phyloP scores from a whole-genome alignment of 306 rosid species.

The Casuarina equisetifolia region DNA sequence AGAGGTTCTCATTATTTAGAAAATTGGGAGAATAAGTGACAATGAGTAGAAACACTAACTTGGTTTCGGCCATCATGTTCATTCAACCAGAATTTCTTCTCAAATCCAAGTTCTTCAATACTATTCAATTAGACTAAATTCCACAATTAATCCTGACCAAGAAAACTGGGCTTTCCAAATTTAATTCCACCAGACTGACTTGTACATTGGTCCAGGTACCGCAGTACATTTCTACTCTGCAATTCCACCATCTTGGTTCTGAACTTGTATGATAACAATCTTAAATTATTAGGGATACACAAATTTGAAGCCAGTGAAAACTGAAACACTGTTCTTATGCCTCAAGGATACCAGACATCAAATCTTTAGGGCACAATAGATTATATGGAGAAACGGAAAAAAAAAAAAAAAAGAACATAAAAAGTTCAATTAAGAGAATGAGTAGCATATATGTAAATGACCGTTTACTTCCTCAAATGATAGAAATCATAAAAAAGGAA shows the following conservation, averaged over 20 bases:
- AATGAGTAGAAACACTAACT: not conserved
- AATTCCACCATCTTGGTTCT: not conserved
- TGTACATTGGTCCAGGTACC: not conserved
- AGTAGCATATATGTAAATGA: not conserved
- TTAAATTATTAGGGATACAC: not conserved
- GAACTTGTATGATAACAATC: not conserved
- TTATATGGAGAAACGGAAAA: not conserved
- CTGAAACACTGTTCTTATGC: not conserved
- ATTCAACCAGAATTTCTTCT: not conserved
- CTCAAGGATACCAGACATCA: not conserved
- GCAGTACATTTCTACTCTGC: not conserved
- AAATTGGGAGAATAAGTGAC: not conserved
- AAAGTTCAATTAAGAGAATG: not conserved
- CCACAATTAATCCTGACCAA: not conserved
- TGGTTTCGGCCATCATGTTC: not conserved
- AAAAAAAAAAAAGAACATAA: not conserved
- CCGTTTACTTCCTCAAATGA: not conserved
- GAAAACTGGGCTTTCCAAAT: slow-evolving; percentile 3
- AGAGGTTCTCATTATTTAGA: not conserved
- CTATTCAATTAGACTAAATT: not conserved
- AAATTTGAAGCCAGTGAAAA: not conserved
- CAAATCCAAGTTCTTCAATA: not conserved
- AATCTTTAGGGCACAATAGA: not conserved
- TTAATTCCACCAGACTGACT: not conserved
- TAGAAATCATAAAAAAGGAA: not conserved